Conservation (phyloP, 2,329 filamentous ascomycete genomes). For the Phaeosphaeria sp. region DNA sequence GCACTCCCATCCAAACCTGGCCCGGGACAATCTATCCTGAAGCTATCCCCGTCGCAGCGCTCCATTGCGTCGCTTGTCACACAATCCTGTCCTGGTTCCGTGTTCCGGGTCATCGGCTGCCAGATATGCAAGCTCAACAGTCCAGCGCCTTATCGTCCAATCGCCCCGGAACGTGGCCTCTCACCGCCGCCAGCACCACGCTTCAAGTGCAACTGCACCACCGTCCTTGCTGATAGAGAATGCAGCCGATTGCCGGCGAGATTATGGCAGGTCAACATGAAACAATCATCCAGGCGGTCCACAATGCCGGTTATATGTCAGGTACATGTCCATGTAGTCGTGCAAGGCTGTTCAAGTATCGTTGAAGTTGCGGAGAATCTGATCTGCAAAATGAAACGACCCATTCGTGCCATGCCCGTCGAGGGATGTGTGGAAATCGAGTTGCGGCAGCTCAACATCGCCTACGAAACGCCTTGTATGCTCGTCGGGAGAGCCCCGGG, state of each 20-base stretch:
- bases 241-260: slow-evolving; percentile 6
- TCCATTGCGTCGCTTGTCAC: slow-evolving; percentile 9
- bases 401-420: slow-evolving; percentile 28
- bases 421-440: slow-evolving; percentile 31
- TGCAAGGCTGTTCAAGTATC: slow-evolving; percentile 11
- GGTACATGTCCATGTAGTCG: neutral
- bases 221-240: slow-evolving; percentile 11
- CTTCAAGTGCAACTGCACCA: slow-evolving; percentile 19
- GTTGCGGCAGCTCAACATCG: slow-evolving; percentile 24
- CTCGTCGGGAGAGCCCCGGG: neutral
- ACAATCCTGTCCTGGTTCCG: slow-evolving; percentile 13
- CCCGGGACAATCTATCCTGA: neutral
- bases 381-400: slow-evolving; percentile 34
- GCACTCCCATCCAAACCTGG: neutral
- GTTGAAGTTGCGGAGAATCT: slow-evolving; percentile 34
- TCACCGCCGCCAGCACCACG: slow-evolving; percentile 34
- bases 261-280: neutral
- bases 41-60: slow-evolving; percentile 12
- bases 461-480: neutral
- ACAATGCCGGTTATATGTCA: neutral
- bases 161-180: slow-evolving; percentile 47
- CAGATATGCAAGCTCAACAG: slow-evolving; percentile 16
- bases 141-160: slow-evolving; percentile 39
- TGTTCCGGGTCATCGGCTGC: slow-evolving; percentile 11
- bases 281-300: neutral